A percentile compares a stretch with the other conserved stretches of the same genome.
Conservation (phyloP, 176 grass and related monocot genomes). For the Avena atlantica region DNA sequence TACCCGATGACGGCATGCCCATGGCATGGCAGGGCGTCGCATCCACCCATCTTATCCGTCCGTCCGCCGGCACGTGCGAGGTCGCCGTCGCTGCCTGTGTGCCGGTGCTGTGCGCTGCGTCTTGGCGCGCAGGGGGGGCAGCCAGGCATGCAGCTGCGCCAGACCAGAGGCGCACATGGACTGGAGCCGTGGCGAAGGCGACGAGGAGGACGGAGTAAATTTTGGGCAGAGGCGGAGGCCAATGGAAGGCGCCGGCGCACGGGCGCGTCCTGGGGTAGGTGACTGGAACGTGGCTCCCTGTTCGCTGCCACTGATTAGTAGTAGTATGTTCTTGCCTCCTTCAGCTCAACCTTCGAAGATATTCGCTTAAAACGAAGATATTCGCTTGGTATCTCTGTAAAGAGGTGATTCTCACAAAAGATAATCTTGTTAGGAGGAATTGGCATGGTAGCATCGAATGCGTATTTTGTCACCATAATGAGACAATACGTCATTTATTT, state of each 20-base stretch:
- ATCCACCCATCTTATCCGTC: constrained; percentile 37
- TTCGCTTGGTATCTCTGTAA: too few relatives aligned
- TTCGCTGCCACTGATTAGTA: background rate
- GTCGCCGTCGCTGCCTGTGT: constrained; percentile 24
- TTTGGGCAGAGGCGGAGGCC: background rate
- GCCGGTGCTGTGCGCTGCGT: constrained; percentile 7
- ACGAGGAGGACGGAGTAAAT: constrained; percentile 31
- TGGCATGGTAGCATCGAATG: too few relatives aligned
- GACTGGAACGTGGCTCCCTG: constrained; percentile 22
- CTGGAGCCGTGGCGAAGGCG: background rate
- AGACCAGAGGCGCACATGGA: background rate
- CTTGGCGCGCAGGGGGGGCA: constrained; percentile 1
- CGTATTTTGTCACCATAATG: too few relatives aligned
- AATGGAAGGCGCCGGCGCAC: background rate
- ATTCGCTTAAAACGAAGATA: too few relatives aligned
- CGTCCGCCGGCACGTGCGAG: constrained; percentile 47
- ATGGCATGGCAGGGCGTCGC: background rate
- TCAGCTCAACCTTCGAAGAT: background rate
- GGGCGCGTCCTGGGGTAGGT: constrained; percentile 16
- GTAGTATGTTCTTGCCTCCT: background rate
- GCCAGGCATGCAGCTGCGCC: background rate
- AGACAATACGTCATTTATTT: too few relatives aligned
- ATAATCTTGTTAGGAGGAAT: too few relatives aligned
- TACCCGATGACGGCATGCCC: constrained; percentile 16
- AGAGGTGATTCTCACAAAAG: too few relatives aligned